Percentiles rank a stretch among this genome's conserved stretches.
phyloP scores from a whole-genome alignment of 1,284 basidiomycete genomes.

The Cryptococcus sp. region DNA sequence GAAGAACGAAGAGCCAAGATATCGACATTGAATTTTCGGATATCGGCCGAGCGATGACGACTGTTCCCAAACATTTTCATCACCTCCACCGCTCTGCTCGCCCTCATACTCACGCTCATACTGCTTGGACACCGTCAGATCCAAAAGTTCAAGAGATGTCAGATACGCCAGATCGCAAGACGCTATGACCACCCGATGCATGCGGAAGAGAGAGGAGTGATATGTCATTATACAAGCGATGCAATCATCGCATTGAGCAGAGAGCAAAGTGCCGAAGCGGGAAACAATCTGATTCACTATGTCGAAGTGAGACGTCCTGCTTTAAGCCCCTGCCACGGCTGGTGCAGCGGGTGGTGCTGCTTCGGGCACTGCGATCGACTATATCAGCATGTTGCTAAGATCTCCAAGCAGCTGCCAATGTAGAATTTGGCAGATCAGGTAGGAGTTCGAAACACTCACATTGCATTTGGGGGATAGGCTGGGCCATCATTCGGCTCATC shows the following conservation, averaged over 20 bases:
- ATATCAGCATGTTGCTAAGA: neutral
- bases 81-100: no score
- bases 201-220: slow-evolving; percentile 9
- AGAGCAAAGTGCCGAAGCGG: neutral
- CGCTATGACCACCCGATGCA: slow-evolving; percentile 8
- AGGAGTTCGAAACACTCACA: slow-evolving; percentile 28
- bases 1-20: neutral
- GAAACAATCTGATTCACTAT: no score
- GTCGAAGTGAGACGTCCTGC: no score
- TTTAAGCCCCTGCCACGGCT: slow-evolving; percentile 29
- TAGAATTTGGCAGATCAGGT: neutral
- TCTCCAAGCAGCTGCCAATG: neutral
- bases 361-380: slow-evolving; percentile 32
- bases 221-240: slow-evolving; percentile 12
- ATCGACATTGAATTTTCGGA: neutral
- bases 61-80: no score
- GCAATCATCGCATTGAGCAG: neutral
- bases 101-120: no score
- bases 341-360: slow-evolving; percentile 28
- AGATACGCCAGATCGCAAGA: neutral
- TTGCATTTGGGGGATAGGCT: slow-evolving; percentile 52
- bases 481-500: slow-evolving; percentile 52
- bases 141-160: no score
- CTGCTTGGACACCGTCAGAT: no score
- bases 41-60: neutral